These are phyloP conservation scores for Noccaea bulbosa DNA, from an alignment of 345 rosid genomes.

Conservation along the genomic window DNA sequence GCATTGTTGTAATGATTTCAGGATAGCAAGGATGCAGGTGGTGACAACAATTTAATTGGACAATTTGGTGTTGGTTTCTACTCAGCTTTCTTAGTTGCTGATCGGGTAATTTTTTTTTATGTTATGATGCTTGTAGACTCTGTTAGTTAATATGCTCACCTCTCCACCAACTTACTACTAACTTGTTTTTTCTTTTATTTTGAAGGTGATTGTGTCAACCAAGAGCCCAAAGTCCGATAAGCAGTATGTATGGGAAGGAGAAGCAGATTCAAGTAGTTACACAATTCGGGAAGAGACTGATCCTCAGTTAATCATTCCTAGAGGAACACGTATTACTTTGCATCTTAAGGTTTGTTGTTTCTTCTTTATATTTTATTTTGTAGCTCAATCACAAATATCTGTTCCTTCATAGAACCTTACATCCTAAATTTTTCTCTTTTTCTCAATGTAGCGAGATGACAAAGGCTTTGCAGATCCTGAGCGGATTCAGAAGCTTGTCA, in stretches of 20 bases:
- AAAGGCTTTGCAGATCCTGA: constrained; percentile 95
- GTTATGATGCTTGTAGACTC: neutral
- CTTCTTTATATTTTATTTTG: constrained; percentile 14
- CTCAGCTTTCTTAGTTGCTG: constrained; percentile 92
- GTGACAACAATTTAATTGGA: constrained; percentile 86
- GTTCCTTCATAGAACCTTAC: neutral
- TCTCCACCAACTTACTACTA: neutral
- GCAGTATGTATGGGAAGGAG: constrained; percentile 97
- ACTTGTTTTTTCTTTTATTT: neutral
- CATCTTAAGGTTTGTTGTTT: constrained; percentile 71
- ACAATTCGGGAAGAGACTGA: constrained; percentile 84
- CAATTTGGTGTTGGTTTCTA: constrained; percentile 99
- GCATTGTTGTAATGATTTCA: constrained; percentile 44
- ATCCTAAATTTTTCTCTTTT: constrained; percentile 34
- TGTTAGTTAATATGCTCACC: constrained; percentile 16
- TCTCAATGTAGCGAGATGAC: constrained; percentile 61
- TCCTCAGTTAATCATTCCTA: constrained; percentile 70
- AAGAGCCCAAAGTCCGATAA: constrained; percentile 92
- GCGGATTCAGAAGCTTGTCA: constrained; percentile 88
- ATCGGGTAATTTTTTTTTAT: constrained; percentile 53
- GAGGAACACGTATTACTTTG: constrained; percentile 89
- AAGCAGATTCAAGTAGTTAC: constrained; percentile 87
- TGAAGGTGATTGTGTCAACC: constrained; percentile 81
- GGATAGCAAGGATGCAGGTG: constrained; percentile 89
- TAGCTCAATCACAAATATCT: constrained; percentile 16